phyloP scores from a whole-genome alignment of 2,329 filamentous ascomycete species.

The Aureobasidium lini region DNA sequence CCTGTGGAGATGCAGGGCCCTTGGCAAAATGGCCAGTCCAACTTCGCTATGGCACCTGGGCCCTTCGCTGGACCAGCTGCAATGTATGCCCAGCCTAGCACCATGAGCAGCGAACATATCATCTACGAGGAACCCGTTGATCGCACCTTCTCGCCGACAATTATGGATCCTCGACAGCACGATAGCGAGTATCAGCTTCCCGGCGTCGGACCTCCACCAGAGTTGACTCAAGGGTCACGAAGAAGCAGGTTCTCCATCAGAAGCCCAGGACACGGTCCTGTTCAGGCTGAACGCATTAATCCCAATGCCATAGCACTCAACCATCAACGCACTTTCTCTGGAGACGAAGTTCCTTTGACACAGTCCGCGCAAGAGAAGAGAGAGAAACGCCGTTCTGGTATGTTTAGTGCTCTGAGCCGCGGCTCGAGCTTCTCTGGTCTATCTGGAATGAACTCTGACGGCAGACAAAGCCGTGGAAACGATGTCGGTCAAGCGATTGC shows the following conservation, averaged over 20 bases:
- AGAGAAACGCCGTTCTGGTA: slow-evolving; percentile 16
- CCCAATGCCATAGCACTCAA: background rate
- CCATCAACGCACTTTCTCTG: slow-evolving; percentile 10
- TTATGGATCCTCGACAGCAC: slow-evolving; percentile 31
- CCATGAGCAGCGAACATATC: background rate
- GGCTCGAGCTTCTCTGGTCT: slow-evolving; percentile 14
- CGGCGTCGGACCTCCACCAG: slow-evolving; percentile 28
- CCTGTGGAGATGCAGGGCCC: slow-evolving; percentile 2
- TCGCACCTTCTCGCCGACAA: slow-evolving; percentile 5
- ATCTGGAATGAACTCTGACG: background rate
- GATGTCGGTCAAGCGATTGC: background rate
- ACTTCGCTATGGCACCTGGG: background rate
- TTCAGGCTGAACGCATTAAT: slow-evolving; percentile 12
- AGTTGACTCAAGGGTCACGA: background rate
- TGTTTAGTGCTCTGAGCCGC: slow-evolving; percentile 20
- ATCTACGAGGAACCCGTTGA: background rate
- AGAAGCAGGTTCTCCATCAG: background rate
- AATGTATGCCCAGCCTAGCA: background rate
- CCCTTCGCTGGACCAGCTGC: background rate
- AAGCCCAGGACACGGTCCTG: background rate
- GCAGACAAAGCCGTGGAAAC: slow-evolving; percentile 6
- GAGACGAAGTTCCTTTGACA: slow-evolving; percentile 4
- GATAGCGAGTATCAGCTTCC: slow-evolving; percentile 34
- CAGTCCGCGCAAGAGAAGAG: slow-evolving; percentile 15
- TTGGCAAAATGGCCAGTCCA: background rate